A percentile compares a stretch with the other conserved stretches of the same genome.
Evolutionary conservation across 768 basidiomycete species (phyloP).

Genomic region (Xanthoconium purpureum): DNA sequence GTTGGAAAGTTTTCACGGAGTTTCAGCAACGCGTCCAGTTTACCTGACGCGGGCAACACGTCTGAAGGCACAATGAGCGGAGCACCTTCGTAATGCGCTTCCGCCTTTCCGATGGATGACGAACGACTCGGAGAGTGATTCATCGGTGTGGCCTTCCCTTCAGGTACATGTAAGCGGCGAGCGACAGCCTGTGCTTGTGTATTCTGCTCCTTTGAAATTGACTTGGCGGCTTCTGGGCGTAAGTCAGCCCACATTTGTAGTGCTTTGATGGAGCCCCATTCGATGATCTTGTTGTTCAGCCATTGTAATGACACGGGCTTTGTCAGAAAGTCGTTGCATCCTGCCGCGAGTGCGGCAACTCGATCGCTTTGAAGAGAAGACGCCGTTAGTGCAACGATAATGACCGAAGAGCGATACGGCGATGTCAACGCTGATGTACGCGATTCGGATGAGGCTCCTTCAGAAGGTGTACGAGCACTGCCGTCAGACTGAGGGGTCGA

Average conservation of each 20-base stretch:
- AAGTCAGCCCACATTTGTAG: constrained; percentile 90
- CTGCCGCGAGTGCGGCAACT: constrained; percentile 94
- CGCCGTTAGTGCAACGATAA: constrained; percentile 98
- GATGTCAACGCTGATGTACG: constrained; percentile 43
- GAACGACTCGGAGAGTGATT: constrained; percentile 36
- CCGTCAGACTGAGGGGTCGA: constrained; percentile 62
- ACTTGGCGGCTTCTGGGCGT: constrained; percentile 55
- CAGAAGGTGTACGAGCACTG: constrained; percentile 49
- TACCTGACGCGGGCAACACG: constrained; percentile 16
- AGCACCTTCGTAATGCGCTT: constrained; percentile 17
- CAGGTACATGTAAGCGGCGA: constrained; percentile 46
- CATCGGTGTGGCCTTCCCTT: constrained; percentile 41
- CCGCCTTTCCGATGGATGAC: constrained; percentile 33
- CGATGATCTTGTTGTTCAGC: constrained; percentile 97
- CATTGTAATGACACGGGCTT: constrained; percentile 94
- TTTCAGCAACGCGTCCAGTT: constrained; percentile 25
- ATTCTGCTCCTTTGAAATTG: constrained; percentile 44
- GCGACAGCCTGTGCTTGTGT: constrained; percentile 48
- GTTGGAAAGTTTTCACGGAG: constrained; percentile 21
- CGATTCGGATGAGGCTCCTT: constrained; percentile 45
- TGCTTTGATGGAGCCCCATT: constrained; percentile 98
- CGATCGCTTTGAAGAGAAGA: constrained; percentile 94
- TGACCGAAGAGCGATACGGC: constrained; percentile 89
- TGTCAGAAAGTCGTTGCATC: constrained; percentile 98
- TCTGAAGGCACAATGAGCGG: constrained; percentile 18